A percentile compares a stretch with the other conserved stretches of the same genome.
phyloP scores from a whole-genome alignment of 306 rosid genomes.

The Trifolium fragiferum region DNA sequence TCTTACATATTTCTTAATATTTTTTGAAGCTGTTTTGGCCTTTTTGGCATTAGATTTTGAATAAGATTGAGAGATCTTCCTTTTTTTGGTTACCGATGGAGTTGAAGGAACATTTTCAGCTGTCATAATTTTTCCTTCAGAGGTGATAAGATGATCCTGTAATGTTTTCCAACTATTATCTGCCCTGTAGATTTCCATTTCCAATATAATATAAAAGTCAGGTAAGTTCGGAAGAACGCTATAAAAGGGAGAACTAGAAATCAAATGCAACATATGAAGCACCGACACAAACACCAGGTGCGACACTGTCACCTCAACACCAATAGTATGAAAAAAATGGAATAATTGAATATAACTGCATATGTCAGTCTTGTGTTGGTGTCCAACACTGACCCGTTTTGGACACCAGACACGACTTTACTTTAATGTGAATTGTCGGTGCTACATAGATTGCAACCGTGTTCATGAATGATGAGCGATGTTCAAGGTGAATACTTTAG shows the following conservation, averaged over 20 bases:
- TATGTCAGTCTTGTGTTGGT: neutral
- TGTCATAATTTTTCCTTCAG: constrained; percentile 10
- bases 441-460: neutral
- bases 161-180: constrained; percentile 51
- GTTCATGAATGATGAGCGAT: neutral
- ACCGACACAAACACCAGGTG: neutral
- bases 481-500: constrained; percentile 52
- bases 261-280: neutral
- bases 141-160: constrained; percentile 49
- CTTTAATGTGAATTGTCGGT: neutral
- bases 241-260: neutral
- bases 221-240: neutral
- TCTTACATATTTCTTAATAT: neutral
- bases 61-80: constrained; percentile 45
- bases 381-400: neutral
- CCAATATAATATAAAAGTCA: neutral
- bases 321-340: neutral
- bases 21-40: constrained; percentile 38
- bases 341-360: neutral
- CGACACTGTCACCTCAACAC: neutral
- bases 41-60: constrained; percentile 35
- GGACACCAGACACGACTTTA: neutral
- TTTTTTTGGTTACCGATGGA: constrained; percentile 35
- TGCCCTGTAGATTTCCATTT: constrained; percentile 47
- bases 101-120: constrained; percentile 29